A percentile compares a stretch with the other conserved stretches of the same genome.
phyloP scores from a whole-genome alignment of 805 yeast genomes.

The Nematodospora valgi region DNA sequence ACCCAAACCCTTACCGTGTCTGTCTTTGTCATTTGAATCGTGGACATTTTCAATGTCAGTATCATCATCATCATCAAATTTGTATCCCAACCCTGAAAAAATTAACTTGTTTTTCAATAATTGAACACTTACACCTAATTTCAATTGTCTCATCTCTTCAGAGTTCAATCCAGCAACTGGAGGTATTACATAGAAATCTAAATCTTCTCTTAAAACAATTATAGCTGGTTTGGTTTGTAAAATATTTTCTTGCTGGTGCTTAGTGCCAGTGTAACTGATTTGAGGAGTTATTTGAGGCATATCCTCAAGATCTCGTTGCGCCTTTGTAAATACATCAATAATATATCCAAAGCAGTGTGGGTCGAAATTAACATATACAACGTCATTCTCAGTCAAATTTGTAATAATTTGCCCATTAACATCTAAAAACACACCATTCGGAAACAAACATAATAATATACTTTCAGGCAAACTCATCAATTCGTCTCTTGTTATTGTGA shows the following conservation, averaged over 20 bases:
- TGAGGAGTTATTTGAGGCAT: conserved; percentile 32
- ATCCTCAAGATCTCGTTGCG: conserved; percentile 52
- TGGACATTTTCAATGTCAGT: conserved; percentile 10
- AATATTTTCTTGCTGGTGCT: conserved; percentile 39
- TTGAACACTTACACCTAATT: conserved; percentile 67
- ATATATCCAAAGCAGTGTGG: conserved; percentile 86
- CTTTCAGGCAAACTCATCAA: conserved; percentile 91
- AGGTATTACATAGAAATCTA: conserved; percentile 90
- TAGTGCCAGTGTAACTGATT: conserved; percentile 13
- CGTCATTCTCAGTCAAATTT: conserved; percentile 73
- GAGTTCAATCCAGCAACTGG: conserved; percentile 54
- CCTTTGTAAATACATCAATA: conserved; percentile 64
- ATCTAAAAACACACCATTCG: conserved; percentile 86
- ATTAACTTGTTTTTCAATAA: conserved; percentile 56
- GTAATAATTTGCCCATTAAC: conserved; percentile 72
- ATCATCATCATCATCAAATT: conserved; percentile 14
- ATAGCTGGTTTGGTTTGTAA: conserved; percentile 82
- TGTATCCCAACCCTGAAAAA: conserved; percentile 77
- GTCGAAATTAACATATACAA: conserved; percentile 80
- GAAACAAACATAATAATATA: conserved; percentile 78
- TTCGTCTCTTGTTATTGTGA: conserved; percentile 82
- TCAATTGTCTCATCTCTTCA: conserved; percentile 64
- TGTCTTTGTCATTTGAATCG: conserved; percentile 24
- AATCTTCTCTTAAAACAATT: conserved; percentile 88
- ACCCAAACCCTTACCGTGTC: conserved; percentile 47